Evolutionary conservation across 257 asterid species (phyloP), one percentile per base, ranked within the genome.

Genomic region (Phtheirospermum japonicum): DNA sequence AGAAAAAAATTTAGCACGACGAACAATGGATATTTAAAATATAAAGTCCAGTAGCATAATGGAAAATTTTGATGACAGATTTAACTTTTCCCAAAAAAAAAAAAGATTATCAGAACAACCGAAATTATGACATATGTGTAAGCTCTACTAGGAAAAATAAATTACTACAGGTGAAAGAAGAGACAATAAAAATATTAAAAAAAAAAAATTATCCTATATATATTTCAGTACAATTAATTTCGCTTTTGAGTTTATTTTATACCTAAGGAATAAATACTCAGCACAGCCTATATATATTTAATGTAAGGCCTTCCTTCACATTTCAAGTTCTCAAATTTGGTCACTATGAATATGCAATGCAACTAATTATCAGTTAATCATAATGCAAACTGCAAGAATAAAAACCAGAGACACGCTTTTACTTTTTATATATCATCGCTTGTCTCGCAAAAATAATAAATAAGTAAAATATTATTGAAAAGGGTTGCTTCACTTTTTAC

Each of bases 301-400:
- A 23, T 23, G 28, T 3, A 23, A 18, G 57, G 57, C 32, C 66
- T 16, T 48, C 42, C 32, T 10, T 26, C 56, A n/a, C 64, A 60
- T 28, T 61, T 61, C 32, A 69, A 28, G 28, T 52, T 48, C 50
- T 49, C 11, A 58, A 33, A 26, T 37, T 42, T 32, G 4, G 20
- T 13, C 64, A 28, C 58, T 9, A 61, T 59, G 69, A 48, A 5
- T 37, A 46, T 55, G 40, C 12, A 61, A 56, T 40, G 23, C 49
- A 33, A 39, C 34, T 33, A 51, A 46, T 40, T 3, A 37, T 51
- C 33, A 19, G 4, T 51, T 11, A 33, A 12, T 53, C 34, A 42
- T 43, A 16, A 18, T 40, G n/a, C 16, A 4, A n/a, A n/a, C n/a
- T 30, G 23, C 26, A 53, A 40, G 51, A 69, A 46, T 10, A 54